Percentiles rank a stretch among this genome's conserved stretches.
Evolutionary conservation across 1,284 basidiomycete genomes (phyloP).

Genomic region (Ganoderma resinaceum): DNA sequence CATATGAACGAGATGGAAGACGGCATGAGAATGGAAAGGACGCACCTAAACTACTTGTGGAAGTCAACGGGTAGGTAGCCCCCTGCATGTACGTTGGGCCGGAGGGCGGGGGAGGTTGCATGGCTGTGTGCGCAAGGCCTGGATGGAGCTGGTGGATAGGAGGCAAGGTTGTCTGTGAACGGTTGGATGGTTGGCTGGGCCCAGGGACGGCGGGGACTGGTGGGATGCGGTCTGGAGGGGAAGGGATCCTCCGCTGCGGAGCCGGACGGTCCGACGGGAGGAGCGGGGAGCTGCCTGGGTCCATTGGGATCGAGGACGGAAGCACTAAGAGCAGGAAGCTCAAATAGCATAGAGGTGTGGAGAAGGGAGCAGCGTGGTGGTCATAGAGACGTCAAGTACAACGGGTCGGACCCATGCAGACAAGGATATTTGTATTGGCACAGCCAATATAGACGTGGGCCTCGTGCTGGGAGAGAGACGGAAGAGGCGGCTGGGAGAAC

Average conservation of each 20-base stretch:
- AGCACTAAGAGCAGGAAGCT: slow-evolving; percentile 29
- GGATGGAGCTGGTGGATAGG: slow-evolving; percentile 72
- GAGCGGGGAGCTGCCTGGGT: slow-evolving; percentile 32
- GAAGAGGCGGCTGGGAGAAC: slow-evolving; percentile 19
- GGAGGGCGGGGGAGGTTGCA: slow-evolving; percentile 13
- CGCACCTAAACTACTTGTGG: slow-evolving; percentile 34
- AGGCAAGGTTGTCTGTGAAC: slow-evolving; percentile 50
- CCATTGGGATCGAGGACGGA: slow-evolving; percentile 27
- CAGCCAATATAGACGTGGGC: slow-evolving; percentile 30
- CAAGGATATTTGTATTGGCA: slow-evolving; percentile 35
- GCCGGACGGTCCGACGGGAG: slow-evolving; percentile 27
- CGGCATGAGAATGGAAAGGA: not conserved
- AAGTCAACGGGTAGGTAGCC: slow-evolving; percentile 31
- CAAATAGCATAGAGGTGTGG: slow-evolving; percentile 30
- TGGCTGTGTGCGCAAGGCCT: slow-evolving; percentile 53
- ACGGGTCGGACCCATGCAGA: slow-evolving; percentile 32
- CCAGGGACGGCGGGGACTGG: slow-evolving; percentile 17
- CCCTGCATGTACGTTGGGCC: slow-evolving; percentile 23
- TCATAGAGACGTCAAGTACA: slow-evolving; percentile 36
- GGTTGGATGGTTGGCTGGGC: slow-evolving; percentile 23
- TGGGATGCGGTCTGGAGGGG: slow-evolving; percentile 28
- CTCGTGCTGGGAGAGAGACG: slow-evolving; percentile 32
- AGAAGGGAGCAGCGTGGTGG: slow-evolving; percentile 34
- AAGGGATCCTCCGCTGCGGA: slow-evolving; percentile 26
- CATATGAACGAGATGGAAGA: not conserved